Evolutionary conservation across 2,329 filamentous ascomycete species (phyloP), one percentile per base, ranked within the genome.

Genomic region (Leptographium radiaticola): DNA sequence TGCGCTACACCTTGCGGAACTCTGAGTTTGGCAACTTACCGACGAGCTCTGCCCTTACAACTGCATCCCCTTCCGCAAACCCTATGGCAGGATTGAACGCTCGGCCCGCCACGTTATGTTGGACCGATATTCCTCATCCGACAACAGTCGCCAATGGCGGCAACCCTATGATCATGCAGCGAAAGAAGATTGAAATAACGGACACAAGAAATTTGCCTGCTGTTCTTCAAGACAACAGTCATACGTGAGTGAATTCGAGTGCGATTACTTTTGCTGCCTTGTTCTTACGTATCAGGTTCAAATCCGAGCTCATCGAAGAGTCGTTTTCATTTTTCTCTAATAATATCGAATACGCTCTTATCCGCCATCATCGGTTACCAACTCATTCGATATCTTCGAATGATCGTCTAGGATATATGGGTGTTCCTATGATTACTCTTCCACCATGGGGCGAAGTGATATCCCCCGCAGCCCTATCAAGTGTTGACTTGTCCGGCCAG

Each of bases 41-140:
- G 40, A 39, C 7, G 5, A 36, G 6, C 18, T 25, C 33, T 38
- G 12, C 18, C 3, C 9, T 13, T 31, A 4, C n/a, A 9, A 4
- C 42, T 3, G 3, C 30, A 1, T 6, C 20, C 31, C 11, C 46
- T 39, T 7, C 34, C 25, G 12, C 25, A 16, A 8, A 34, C 40
- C 10, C 49, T 44, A 33, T 52, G 15, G 53, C 58, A 16, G 52
- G 75, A 42, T 68, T 75, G 43, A 71, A 77, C 56, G 60, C 65
- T 7, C 62, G 66, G 0, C 67, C 67, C 0, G 78, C 76, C 18
- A 71, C 74, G 4, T 63, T 84, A 55, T 68, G 75, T 46, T 84
- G 79, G 77, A 74, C 70, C 7, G 80, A 83, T 58, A 70, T 83
- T 46, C 80, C 81, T 1, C 80, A 83, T 57, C 79, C 79, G 16